Conservation (phyloP, 495 filamentous ascomycete genomes). For the Emericellopsis terricola region DNA sequence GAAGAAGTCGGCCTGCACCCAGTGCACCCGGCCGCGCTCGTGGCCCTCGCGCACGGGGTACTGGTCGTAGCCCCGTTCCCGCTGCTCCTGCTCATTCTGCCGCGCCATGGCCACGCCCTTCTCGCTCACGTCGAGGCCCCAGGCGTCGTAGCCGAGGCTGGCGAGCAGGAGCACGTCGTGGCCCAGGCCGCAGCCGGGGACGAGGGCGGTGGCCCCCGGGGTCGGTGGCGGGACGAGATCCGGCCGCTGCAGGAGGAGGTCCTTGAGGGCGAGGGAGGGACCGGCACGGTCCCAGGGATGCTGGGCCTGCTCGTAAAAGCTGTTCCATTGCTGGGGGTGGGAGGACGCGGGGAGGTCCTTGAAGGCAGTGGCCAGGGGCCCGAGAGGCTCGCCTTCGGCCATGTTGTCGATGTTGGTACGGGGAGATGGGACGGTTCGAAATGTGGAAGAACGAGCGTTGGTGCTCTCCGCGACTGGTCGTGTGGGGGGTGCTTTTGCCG, state of each 20-base stretch:
- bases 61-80: constrained; percentile 7
- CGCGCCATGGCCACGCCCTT: constrained; percentile 36
- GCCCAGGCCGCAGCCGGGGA: constrained; percentile 61
- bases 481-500: no score
- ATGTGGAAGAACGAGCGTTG: no score
- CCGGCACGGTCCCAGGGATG: constrained; percentile 53
- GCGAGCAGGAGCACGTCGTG: constrained; percentile 58
- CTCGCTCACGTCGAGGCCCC: constrained; percentile 49
- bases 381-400: no score
- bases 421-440: no score
- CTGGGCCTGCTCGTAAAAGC: constrained; percentile 43
- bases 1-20: constrained; percentile 59
- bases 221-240: constrained; percentile 27
- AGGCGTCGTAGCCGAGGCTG: constrained; percentile 52
- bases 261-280: constrained; percentile 48
- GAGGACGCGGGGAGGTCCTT: constrained; percentile 5
- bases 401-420: no score
- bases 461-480: no score
- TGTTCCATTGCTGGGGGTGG: constrained; percentile 36
- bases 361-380: constrained; percentile 9
- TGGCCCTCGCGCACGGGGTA: constrained; percentile 28
- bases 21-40: constrained; percentile 36
- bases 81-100: constrained; percentile 19
- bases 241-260: constrained; percentile 26
- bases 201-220: constrained; percentile 21